These are phyloP conservation scores for Metarhizium robertsii DNA, from an alignment of 2,329 filamentous ascomycete species.

Conservation along the genomic window DNA sequence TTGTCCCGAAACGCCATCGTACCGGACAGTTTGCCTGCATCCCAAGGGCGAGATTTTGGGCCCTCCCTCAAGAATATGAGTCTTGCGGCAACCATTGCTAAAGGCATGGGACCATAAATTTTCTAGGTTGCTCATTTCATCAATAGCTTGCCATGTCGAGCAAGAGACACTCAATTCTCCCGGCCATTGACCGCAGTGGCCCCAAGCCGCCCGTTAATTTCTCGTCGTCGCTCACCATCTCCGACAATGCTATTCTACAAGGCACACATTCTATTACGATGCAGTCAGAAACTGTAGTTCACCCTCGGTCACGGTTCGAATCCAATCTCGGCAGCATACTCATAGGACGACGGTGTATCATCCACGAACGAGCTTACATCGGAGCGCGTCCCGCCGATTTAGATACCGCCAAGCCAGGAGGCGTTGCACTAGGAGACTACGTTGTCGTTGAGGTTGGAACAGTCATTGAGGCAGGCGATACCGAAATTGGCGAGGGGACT, in stretches of 20 bases:
- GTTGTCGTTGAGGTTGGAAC: constrained; percentile 53
- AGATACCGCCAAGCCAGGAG: constrained; percentile 24
- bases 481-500: constrained; percentile 51
- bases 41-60: too few relatives aligned
- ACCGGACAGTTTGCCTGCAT: too few relatives aligned
- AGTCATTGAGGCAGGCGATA: constrained; percentile 52
- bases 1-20: too few relatives aligned
- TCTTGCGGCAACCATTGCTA: too few relatives aligned
- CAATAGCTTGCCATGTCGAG: constrained; percentile 23
- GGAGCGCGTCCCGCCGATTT: constrained; percentile 31
- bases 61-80: too few relatives aligned
- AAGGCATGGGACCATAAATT: neutral
- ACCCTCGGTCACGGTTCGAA: constrained; percentile 74
- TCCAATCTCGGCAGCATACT: constrained; percentile 70
- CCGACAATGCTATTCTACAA: constrained; percentile 51
- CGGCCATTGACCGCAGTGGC: constrained; percentile 40
- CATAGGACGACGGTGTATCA: constrained; percentile 71
- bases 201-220: constrained; percentile 54
- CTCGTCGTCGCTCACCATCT: constrained; percentile 50
- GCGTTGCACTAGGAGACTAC: constrained; percentile 50
- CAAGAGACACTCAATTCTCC: constrained; percentile 49
- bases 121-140: neutral
- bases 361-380: constrained; percentile 60
- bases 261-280: constrained; percentile 74
- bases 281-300: constrained; percentile 69